Evolutionary conservation across 352 stramenopile species (phyloP), one percentile per base, ranked within the genome.

Genomic region (Pseudoperonospora humuli): DNA sequence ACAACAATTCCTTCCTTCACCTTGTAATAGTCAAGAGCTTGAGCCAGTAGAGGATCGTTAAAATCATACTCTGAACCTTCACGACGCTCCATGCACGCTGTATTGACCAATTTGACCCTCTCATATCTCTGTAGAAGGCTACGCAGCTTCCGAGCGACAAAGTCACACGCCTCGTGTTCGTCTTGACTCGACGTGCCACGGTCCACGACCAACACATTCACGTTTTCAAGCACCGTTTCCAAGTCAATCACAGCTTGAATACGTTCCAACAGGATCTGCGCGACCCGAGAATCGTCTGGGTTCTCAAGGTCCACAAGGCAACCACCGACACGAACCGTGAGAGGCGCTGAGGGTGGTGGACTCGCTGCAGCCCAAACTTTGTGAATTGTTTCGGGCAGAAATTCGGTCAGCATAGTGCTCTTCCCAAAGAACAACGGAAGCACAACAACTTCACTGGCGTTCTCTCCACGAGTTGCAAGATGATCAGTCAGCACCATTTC

Each of bases 381-480:
- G 34, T 57, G 32, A 3, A 87, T 46, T 6, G 80, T 68, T 5
- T 65, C 54, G 0, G 82, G 79, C 7, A 92, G 44, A 34, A 86
- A 92, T 13, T 92, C 75, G 1, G 74, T 90, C 20, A 91, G 56
- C 19, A 75, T 88, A 27, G 56, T 47, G 52, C 75, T 91, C 42
- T 71, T 80, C 21, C 79, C 82, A 20, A 92, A 84, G 46, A 94
- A 92, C 1, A 90, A 50, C 2, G 82, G 82, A n/a, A 94, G 53
- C 9, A 89, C 49, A 5, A 90, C 41, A 7, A 88, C 50, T 13
- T 70, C 54, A 9, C 9, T 57, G 2, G 38, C 51, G 14, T 52
- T 27, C 0, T 63, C 15, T 10, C 39, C 41, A 50, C 54, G 50
- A 24, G 35, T 4, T 42, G 49, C 40, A 6, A 92, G 51, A 23